phyloP scores from a whole-genome alignment of 2,329 filamentous ascomycete genomes.

The Ustilaginoidea virens region DNA sequence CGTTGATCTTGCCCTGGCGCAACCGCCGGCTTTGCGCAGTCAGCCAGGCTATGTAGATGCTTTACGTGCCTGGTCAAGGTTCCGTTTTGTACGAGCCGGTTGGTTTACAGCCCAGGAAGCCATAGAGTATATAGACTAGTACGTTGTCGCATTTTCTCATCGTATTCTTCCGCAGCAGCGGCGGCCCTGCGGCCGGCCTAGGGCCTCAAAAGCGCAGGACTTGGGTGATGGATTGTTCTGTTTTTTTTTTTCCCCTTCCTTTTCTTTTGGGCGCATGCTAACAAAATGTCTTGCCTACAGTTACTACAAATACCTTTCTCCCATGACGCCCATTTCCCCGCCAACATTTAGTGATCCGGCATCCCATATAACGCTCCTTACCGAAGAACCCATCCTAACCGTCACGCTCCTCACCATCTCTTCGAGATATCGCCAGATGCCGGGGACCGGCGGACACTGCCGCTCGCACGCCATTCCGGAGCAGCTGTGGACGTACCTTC shows the following conservation, averaged over 20 bases:
- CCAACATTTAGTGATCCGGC: conserved; percentile 77
- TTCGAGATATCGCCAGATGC: conserved; percentile 69
- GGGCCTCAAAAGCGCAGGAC: no score
- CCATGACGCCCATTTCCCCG: conserved; percentile 83
- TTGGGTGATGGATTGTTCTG: no score
- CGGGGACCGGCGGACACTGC: conserved; percentile 65
- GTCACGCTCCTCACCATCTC: conserved; percentile 85
- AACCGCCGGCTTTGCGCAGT: conserved; percentile 25
- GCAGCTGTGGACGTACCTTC: conserved; percentile 85
- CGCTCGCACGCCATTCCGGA: conserved; percentile 87
- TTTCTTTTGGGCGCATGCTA: background rate
- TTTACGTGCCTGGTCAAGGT: conserved; percentile 74
- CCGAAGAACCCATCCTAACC: conserved; percentile 82
- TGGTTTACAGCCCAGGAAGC: conserved; percentile 94
- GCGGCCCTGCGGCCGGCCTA: no score
- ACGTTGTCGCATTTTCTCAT: no score
- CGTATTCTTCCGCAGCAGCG: no score
- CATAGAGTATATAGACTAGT: conserved; percentile 89
- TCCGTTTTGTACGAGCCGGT: conserved; percentile 88
- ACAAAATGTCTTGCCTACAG: conserved; percentile 21
- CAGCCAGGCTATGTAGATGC: conserved; percentile 51
- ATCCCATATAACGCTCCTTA: conserved; percentile 64
- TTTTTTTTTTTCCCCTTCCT: background rate
- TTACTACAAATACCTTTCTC: conserved; percentile 84
- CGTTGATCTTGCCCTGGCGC: conserved; percentile 31